Conservation (phyloP, 805 yeast genomes). For the Yarrowia sp. region DNA sequence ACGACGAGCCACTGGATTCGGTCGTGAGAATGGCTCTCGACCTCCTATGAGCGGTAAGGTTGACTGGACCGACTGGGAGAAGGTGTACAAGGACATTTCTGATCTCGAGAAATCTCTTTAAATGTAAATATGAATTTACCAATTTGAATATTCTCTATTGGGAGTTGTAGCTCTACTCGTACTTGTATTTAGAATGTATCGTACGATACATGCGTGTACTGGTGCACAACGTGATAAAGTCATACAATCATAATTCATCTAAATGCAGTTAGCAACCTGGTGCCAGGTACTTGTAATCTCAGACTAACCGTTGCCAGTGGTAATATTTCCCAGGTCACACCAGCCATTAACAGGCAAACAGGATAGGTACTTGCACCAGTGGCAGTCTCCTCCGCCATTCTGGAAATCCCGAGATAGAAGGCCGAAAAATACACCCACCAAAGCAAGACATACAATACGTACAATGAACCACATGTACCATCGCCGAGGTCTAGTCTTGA, state of each 20-base stretch:
- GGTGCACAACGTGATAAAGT: too few relatives aligned
- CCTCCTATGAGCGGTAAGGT: constrained; percentile 42
- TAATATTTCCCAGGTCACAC: constrained; percentile 53
- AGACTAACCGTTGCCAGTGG: constrained; percentile 27
- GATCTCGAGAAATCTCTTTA: constrained; percentile 12
- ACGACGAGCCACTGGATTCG: constrained; percentile 41
- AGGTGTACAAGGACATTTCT: constrained; percentile 19
- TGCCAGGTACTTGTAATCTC: too few relatives aligned
- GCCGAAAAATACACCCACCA: constrained; percentile 51
- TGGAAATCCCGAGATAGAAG: constrained; percentile 49
- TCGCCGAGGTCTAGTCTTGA: constrained; percentile 32
- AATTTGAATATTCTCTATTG: too few relatives aligned
- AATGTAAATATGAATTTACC: not conserved
- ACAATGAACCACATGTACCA: constrained; percentile 54
- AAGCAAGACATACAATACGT: constrained; percentile 45
- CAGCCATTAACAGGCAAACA: constrained; percentile 69
- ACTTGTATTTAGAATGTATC: too few relatives aligned
- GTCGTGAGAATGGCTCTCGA: constrained; percentile 47
- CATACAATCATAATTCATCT: constrained; percentile 13
- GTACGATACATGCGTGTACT: too few relatives aligned
- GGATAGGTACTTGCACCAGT: constrained; percentile 71
- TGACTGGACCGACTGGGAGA: constrained; percentile 26
- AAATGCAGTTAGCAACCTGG: constrained; percentile 9
- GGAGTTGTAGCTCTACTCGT: too few relatives aligned
- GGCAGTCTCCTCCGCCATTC: constrained; percentile 51